Evolutionary conservation across 352 stramenopile species (phyloP), one percentile per base, ranked within the genome.

Genomic region (Aphanomyces astaci): DNA sequence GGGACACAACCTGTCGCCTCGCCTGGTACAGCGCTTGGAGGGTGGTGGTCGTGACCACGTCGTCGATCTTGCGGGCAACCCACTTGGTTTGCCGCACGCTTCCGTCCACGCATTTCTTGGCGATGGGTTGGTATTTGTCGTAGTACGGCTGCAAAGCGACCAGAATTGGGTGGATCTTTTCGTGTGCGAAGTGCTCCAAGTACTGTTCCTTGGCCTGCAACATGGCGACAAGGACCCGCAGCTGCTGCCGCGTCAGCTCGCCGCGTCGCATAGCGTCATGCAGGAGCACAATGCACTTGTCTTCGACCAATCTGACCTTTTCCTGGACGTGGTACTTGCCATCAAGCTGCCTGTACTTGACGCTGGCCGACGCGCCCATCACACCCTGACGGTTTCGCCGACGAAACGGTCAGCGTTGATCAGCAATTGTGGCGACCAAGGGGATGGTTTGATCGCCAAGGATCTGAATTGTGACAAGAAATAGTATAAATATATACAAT

Each of bases 241-340:
- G 22, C 25, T 68, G 33, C 4, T 3, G 28, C 31, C 32, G 27
- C 17, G 53, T 68, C 13, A 64, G n/a, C 36, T 67, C 25, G 68
- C 68, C 5, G 63, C 78, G 4, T 79, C 81, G 15, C 79, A 82
- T 64, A 71, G 74, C 28, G 64, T 90, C 72, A 75, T 90, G 59
- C 76, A 91, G 76, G 79, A 91, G 70, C 80, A 76, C 39, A 78
- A 90, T 25, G 51, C 48, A 68, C 1, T 53, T 53, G 13, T 7
- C 19, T 24, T 53, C 45, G 45, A 53, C 4, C 45, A 19, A 24
- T 24, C 19, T 7, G 22, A 53, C 9, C 45, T 53, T 53, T 5
- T n/a, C 22, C 45, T 53, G 13, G 19, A 25, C 22, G 5, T 25
- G 45, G 45, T 25, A 27, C 45, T 53, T 43, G 36, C 15, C 36